phyloP scores from a whole-genome alignment of 2,329 filamentous ascomycete species.

The Stemphylium lycopersici region DNA sequence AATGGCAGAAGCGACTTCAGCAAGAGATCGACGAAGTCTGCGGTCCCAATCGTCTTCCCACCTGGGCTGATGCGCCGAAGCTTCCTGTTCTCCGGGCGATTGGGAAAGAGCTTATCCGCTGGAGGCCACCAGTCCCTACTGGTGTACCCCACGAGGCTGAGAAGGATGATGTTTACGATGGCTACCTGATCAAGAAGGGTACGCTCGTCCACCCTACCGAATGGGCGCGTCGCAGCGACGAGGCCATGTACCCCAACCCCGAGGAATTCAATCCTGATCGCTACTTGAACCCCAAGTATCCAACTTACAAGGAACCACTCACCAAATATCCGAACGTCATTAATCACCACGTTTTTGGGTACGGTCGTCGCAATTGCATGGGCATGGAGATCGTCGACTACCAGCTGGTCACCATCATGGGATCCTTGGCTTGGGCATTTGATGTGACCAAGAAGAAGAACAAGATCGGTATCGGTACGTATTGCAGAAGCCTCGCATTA shows the following conservation, averaged over 20 bases:
- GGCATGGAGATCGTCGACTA: conserved; percentile 23
- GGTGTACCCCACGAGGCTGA: conserved; percentile 20
- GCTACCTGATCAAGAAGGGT: conserved; percentile 25
- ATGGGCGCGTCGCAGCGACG: conserved; percentile 61
- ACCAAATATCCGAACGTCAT: conserved; percentile 14
- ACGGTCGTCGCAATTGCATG: conserved; percentile 19
- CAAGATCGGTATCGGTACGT: background rate
- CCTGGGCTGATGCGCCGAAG: conserved; percentile 9
- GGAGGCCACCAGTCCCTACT: conserved; percentile 22
- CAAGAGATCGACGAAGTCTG: conserved; percentile 64
- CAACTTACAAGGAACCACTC: conserved; percentile 20
- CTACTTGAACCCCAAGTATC: conserved; percentile 52
- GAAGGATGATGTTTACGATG: conserved; percentile 23
- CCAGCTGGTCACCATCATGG: conserved; percentile 13
- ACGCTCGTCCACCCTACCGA: conserved; percentile 23
- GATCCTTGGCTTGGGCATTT: conserved; percentile 22
- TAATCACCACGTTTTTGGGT: conserved; percentile 20
- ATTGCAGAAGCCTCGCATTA: background rate
- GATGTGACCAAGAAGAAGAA: conserved; percentile 9
- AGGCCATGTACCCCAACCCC: conserved; percentile 63
- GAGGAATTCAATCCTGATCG: conserved; percentile 64
- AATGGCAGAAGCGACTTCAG: conserved; percentile 61
- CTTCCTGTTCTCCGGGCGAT: conserved; percentile 17
- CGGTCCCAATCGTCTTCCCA: conserved; percentile 39
- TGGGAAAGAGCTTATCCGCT: conserved; percentile 25